Conservation (phyloP, 2,329 filamentous ascomycete species). For the Ceratocystis ficicola region DNA sequence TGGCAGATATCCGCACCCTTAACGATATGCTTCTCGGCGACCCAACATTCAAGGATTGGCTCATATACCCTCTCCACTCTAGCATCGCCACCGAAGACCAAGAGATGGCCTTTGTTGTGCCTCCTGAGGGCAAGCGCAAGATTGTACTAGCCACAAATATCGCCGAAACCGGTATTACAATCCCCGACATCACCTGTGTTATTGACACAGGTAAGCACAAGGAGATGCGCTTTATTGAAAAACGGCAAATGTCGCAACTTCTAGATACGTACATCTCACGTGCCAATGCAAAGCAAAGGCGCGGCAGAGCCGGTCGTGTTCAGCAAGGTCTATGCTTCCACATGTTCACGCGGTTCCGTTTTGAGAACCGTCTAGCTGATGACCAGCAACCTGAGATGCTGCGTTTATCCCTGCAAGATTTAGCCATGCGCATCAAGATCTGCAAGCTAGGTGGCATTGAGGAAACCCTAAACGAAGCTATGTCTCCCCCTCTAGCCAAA, state of each 20-base stretch:
- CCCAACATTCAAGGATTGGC: conserved; percentile 66
- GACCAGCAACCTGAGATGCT: conserved; percentile 97
- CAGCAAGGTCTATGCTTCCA: conserved; percentile 94
- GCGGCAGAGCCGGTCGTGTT: conserved; percentile 87
- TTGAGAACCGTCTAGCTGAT: conserved; percentile 74
- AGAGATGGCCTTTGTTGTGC: conserved; percentile 79
- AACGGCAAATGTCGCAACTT: conserved; percentile 75
- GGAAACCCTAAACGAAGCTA: conserved; percentile 70
- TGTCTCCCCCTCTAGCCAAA: conserved; percentile 81
- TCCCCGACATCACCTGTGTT: conserved; percentile 93
- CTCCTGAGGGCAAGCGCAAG: conserved; percentile 71
- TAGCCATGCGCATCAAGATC: conserved; percentile 93
- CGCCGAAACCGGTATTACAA: conserved; percentile 95
- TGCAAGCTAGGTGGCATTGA: conserved; percentile 93
- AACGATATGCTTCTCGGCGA: conserved; percentile 76
- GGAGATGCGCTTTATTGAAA: conserved; percentile 94
- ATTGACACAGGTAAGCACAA: conserved; percentile 95
- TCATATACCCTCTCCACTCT: conserved; percentile 82
- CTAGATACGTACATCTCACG: conserved; percentile 92
- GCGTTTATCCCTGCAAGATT: conserved; percentile 80
- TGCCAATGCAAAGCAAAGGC: conserved; percentile 88
- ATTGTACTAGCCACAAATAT: conserved; percentile 97
- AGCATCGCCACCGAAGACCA: conserved; percentile 94
- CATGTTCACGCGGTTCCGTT: conserved; percentile 79
- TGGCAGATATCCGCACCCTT: conserved; percentile 79